A percentile compares a stretch with the other conserved stretches of the same genome.
Evolutionary conservation across 1,139 yeast species (phyloP).

Genomic region (Blastobotrys serpentis): DNA sequence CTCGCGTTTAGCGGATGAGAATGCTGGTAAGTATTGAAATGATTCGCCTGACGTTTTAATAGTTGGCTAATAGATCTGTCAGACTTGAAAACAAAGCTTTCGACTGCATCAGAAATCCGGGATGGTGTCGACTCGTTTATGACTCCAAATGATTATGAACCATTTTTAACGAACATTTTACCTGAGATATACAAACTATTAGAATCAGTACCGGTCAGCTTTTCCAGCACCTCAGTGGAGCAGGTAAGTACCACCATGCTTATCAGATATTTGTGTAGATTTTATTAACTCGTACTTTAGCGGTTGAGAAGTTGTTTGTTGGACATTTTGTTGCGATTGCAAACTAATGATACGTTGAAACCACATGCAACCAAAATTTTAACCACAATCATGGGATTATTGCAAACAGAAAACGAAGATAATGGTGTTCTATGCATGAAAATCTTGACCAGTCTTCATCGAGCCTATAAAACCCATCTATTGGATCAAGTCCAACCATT

Average conservation of each 20-base stretch:
- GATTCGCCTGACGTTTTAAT: too few relatives aligned
- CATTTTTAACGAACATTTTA: slow-evolving; percentile 33
- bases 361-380: slow-evolving; percentile 65
- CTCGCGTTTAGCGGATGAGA: slow-evolving; percentile 53
- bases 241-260: slow-evolving; percentile 35
- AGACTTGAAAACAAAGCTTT: slow-evolving; percentile 61
- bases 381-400: slow-evolving; percentile 57
- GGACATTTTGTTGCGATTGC: slow-evolving; percentile 78
- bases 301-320: slow-evolving; percentile 68
- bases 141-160: slow-evolving; percentile 73
- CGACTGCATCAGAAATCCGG: slow-evolving; percentile 74
- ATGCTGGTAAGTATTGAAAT: slow-evolving; percentile 31
- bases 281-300: slow-evolving; percentile 20
- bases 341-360: slow-evolving; percentile 78
- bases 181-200: slow-evolving; percentile 46
- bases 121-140: slow-evolving; percentile 84
- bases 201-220: slow-evolving; percentile 73
- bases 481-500: slow-evolving; percentile 77
- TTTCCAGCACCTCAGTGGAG: slow-evolving; percentile 32
- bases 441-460: slow-evolving; percentile 82
- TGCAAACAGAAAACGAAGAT: slow-evolving; percentile 85
- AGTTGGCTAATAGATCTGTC: too few relatives aligned
- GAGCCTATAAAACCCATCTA: slow-evolving; percentile 71
- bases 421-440: slow-evolving; percentile 92
- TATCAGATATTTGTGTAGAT: neutral